A percentile compares a stretch with the other conserved stretches of the same genome.
Conservation (phyloP, 108 stramenopile genomes). For the Pseudonitzschia multiseries region DNA sequence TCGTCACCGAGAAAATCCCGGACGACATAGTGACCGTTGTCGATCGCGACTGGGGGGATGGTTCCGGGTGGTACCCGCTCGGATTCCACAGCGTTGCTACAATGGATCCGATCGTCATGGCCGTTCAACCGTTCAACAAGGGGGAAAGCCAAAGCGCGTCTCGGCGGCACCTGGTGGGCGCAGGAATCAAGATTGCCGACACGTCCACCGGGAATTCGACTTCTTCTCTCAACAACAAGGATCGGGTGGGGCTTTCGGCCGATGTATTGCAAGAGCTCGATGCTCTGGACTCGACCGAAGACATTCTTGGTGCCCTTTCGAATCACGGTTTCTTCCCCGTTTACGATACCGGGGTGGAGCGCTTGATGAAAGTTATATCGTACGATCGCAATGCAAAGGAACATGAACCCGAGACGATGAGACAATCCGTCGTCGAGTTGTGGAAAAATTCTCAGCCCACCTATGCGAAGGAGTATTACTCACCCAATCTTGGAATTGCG, state of each 20-base stretch:
- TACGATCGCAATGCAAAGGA: background rate
- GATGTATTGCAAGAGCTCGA: constrained; percentile 6
- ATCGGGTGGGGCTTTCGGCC: background rate
- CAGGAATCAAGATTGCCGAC: background rate
- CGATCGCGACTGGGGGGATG: constrained; percentile 75
- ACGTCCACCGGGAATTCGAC: background rate
- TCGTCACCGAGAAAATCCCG: constrained; percentile 37
- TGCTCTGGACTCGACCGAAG: constrained; percentile 2
- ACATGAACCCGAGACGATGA: background rate
- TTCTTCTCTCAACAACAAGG: background rate
- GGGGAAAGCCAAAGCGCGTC: background rate
- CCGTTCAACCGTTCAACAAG: constrained; percentile 17
- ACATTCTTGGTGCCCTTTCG: constrained; percentile 5
- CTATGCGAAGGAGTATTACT: constrained; percentile 29
- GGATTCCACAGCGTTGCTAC: constrained; percentile 54
- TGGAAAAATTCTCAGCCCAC: constrained; percentile 23
- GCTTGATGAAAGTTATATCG: constrained; percentile 11
- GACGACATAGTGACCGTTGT: constrained; percentile 69
- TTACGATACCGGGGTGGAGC: constrained; percentile 41
- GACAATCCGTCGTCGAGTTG: background rate
- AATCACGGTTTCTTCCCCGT: constrained; percentile 1
- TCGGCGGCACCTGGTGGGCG: constrained; percentile 11
- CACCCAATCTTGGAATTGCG: constrained; percentile 25
- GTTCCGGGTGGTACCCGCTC: constrained; percentile 43
- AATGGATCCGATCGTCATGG: constrained; percentile 62